Percentiles rank a stretch among this genome's conserved stretches.
These are phyloP conservation scores for Darksidea phi DNA, from an alignment of 495 filamentous ascomycete species.

Conservation along the genomic window DNA sequence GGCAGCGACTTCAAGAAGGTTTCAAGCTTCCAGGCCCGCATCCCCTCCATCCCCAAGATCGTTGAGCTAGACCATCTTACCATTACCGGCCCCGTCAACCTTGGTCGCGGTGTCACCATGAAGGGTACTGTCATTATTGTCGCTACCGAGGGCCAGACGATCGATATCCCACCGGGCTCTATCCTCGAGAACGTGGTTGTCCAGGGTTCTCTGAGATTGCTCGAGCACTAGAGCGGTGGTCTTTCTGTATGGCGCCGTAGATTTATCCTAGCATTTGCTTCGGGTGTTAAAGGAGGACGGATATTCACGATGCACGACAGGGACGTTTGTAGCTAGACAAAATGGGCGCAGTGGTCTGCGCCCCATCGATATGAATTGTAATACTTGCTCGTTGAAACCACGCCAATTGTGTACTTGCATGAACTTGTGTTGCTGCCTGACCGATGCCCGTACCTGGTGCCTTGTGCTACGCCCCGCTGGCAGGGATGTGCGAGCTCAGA, in stretches of 20 bases:
- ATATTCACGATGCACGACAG: neutral
- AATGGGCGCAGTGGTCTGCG: neutral
- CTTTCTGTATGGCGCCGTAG: neutral
- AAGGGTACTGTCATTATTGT: slow-evolving; percentile 99
- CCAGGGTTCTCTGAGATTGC: slow-evolving; percentile 90
- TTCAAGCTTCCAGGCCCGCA: slow-evolving; percentile 98
- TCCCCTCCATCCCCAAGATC: slow-evolving; percentile 94
- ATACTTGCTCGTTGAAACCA: neutral
- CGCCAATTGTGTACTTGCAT: neutral
- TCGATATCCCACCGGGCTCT: slow-evolving; percentile 94
- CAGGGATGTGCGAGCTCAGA: neutral
- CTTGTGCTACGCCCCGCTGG: slow-evolving; percentile 2
- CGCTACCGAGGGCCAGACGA: slow-evolving; percentile 94
- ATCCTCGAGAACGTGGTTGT: slow-evolving; percentile 99
- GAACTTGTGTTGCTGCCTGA: slow-evolving; percentile 7
- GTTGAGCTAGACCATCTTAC: slow-evolving; percentile 97
- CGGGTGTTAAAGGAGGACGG: neutral
- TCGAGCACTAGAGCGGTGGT: slow-evolving; percentile 72
- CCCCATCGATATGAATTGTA: slow-evolving; percentile 5
- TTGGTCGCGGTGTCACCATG: slow-evolving; percentile 88
- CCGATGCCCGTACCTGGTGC: neutral
- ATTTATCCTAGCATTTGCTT: slow-evolving; percentile 2
- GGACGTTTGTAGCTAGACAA: slow-evolving; percentile 13
- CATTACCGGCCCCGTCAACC: slow-evolving; percentile 93
- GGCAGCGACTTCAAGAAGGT: slow-evolving; percentile 99